Evolutionary conservation across 2,329 filamentous ascomycete genomes (phyloP), one percentile per base, ranked within the genome.

Genomic region (Colletotrichum costaricense): DNA sequence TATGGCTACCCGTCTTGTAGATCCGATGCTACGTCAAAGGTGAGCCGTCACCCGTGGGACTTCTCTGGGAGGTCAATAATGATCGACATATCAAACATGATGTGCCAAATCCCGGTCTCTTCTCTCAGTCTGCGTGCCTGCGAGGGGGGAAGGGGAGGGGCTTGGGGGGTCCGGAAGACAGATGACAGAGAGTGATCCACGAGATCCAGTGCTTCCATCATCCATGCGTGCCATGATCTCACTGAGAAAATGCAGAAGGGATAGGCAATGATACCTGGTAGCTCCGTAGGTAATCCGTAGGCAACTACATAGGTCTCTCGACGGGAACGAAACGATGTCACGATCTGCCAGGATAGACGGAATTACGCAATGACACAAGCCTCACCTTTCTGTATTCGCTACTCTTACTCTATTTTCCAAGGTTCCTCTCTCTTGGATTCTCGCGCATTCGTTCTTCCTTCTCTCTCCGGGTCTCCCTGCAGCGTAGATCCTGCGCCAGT

Each of bases 41-140:
- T 35, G 60, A 63, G n/a, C 24, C 16, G 28, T 54, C 35, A 42
- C 35, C 35, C 35, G 35, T 42, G 35, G 35, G 14, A 42, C 35
- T 42, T 6, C 12, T 16, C 35, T 42, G 35, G 35, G 35, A 42
- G 9, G 22, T 54, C 28, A 54, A 63, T 54, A 35, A 22, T 54
- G 60, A 63, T 63, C 60, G 60, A 54, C 46, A 54, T 63, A 63
- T 57, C 55, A 57, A 35, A 49, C 60, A 54, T 38, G 28, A 54
- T 54, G 46, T 33, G n/a, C 46, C 12, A 52, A 24, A 33, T 26
- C 60, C n/a, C 19, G 46, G 30, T 46, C 26, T 54, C 24, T 46
- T 42, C 35, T 42, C 35, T 16, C 33, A 42, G 12, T n/a, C 59
- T 33, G 16, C 30, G 16, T 33, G 26, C 8, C 24, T 63, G 26